These are phyloP conservation scores for Tympanopsis confertula DNA, from an alignment of 2,329 filamentous ascomycete species.

Conservation along the genomic window DNA sequence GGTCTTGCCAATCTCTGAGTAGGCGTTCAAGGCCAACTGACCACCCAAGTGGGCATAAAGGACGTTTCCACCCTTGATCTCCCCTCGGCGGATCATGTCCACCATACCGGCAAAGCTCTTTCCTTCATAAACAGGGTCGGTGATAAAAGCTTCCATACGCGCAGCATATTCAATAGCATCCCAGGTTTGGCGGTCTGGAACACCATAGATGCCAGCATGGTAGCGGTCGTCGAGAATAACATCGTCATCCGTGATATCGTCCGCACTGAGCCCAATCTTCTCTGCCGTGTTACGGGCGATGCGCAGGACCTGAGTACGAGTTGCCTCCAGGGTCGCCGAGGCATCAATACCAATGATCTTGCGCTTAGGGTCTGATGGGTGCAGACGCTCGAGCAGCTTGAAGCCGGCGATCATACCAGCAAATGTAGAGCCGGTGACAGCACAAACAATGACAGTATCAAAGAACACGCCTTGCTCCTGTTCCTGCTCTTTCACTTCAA, in stretches of 20 bases:
- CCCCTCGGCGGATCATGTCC: slow-evolving; percentile 50
- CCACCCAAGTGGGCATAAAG: slow-evolving; percentile 64
- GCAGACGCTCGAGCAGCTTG: slow-evolving; percentile 42
- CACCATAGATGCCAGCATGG: slow-evolving; percentile 56
- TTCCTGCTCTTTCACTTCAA: slow-evolving; percentile 57
- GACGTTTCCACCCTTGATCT: slow-evolving; percentile 52
- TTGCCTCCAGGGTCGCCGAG: slow-evolving; percentile 46
- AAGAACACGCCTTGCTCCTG: slow-evolving; percentile 49
- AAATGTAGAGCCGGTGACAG: slow-evolving; percentile 60
- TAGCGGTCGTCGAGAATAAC: slow-evolving; percentile 52
- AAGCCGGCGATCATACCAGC: slow-evolving; percentile 65
- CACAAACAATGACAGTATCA: slow-evolving; percentile 57
- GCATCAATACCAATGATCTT: slow-evolving; percentile 59
- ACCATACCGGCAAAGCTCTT: slow-evolving; percentile 66
- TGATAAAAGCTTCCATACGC: slow-evolving; percentile 59
- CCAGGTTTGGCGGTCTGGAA: slow-evolving; percentile 53
- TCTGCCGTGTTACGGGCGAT: slow-evolving; percentile 53
- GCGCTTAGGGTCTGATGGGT: slow-evolving; percentile 27
- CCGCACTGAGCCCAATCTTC: slow-evolving; percentile 48
- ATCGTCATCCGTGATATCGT: slow-evolving; percentile 49
- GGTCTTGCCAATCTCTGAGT: slow-evolving; percentile 31
- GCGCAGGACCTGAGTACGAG: slow-evolving; percentile 50
- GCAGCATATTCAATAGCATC: slow-evolving; percentile 61
- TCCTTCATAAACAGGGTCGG: slow-evolving; percentile 66
- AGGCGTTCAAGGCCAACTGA: slow-evolving; percentile 59